phyloP scores from a whole-genome alignment of 208 protist species.

The Angomonas ambiguus region DNA sequence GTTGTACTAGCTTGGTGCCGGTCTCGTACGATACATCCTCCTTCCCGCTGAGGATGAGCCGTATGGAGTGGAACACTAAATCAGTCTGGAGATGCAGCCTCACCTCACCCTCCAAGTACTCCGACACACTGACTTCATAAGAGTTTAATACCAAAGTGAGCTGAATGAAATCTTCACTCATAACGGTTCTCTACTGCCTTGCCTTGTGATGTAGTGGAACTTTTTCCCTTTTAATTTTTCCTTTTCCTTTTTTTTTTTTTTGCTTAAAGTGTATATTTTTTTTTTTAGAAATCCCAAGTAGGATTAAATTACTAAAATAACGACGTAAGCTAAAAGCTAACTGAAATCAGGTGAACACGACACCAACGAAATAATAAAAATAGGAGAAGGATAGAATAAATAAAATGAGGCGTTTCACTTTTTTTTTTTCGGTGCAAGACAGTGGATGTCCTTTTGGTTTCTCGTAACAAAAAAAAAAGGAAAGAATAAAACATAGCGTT shows the following conservation, averaged over 20 bases:
- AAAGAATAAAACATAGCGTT: neutral
- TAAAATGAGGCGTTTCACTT: slow-evolving; percentile 4
- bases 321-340: neutral
- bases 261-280: neutral
- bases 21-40: neutral
- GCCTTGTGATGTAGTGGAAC: neutral
- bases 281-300: neutral
- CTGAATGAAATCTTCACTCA: too few species aligned
- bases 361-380: slow-evolving; percentile 6
- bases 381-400: slow-evolving; percentile 14
- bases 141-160: neutral
- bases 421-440: slow-evolving; percentile 2
- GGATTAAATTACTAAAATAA: neutral
- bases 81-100: neutral
- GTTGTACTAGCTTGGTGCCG: neutral
- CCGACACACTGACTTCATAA: neutral
- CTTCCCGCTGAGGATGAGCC: neutral
- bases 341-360: neutral
- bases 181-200: too few species aligned
- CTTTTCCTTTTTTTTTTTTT: neutral
- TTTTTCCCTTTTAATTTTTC: neutral
- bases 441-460: neutral
- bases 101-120: neutral
- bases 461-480: neutral
- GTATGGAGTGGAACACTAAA: neutral